A percentile compares a stretch with the other conserved stretches of the same genome.
Evolutionary conservation across 2,329 filamentous ascomycete species (phyloP).

Genomic region (Trichothecium sympodiale): DNA sequence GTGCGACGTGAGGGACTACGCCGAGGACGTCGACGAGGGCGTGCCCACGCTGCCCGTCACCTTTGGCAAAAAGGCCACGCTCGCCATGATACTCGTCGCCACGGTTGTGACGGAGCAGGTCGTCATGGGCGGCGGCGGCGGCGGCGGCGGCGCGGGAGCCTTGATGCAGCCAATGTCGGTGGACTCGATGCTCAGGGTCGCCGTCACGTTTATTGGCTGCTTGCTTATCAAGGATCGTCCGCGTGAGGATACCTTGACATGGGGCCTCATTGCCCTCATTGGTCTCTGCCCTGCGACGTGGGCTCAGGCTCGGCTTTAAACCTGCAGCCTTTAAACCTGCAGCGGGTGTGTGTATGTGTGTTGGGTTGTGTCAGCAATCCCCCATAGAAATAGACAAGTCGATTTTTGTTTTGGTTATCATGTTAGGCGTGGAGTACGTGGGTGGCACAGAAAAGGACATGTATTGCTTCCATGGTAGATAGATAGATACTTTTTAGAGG

Average conservation of each 20-base stretch:
- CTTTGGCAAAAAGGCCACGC: not conserved
- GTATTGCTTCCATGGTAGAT: no score
- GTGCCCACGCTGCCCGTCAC: not conserved
- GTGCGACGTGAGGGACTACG: not conserved
- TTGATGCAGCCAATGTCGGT: not conserved
- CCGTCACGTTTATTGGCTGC: slow-evolving; percentile 1
- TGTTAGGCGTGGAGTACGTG: no score
- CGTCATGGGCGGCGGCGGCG: not conserved
- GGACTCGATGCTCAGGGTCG: not conserved
- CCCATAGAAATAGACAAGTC: no score
- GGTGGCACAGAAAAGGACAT: no score
- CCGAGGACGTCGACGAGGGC: not conserved
- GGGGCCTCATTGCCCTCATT: not conserved
- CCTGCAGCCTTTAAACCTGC: no score
- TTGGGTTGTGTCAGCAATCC: no score
- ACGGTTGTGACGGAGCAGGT: not conserved
- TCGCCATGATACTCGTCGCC: not conserved
- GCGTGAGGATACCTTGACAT: not conserved
- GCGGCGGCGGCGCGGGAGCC: no score
- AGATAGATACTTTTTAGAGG: no score
- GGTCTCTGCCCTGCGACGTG: slow-evolving; percentile 1
- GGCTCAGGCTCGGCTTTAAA: not conserved
- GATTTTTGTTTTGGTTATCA: no score
- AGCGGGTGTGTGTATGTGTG: no score
- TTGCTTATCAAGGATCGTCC: not conserved